phyloP scores from a whole-genome alignment of 192 early-diverging fungal genomes.

The Pecoramyces ruminantium region DNA sequence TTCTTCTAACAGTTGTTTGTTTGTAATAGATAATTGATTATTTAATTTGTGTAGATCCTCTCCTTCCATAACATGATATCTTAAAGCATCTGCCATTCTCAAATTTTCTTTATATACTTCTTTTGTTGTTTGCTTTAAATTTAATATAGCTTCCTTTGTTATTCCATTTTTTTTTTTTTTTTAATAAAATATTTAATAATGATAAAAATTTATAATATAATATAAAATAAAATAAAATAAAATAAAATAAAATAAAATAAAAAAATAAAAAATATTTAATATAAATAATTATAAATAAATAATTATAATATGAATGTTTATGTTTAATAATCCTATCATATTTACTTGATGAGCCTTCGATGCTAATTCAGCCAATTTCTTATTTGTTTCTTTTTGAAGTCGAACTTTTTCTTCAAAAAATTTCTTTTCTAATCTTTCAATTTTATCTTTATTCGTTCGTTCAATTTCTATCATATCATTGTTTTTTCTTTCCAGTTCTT shows the following conservation, averaged over 20 bases:
- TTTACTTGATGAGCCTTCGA: constrained; percentile 32
- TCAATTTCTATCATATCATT: constrained; percentile 34
- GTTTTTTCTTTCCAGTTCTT: constrained; percentile 35
- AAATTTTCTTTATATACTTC: constrained; percentile 46
- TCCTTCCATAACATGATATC: constrained; percentile 32
- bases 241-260: too few species aligned
- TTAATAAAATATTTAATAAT: not conserved
- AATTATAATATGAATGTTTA: too few species aligned
- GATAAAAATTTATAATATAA: too few species aligned
- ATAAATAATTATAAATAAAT: too few species aligned
- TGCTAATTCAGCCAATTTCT: constrained; percentile 43
- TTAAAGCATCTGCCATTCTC: constrained; percentile 35
- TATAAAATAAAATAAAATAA: too few species aligned
- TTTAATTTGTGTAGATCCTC: constrained; percentile 31
- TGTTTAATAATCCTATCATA: too few species aligned
- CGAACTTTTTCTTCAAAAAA: constrained; percentile 50
- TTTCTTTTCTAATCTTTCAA: constrained; percentile 40
- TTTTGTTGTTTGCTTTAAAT: constrained; percentile 38
- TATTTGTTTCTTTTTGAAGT: constrained; percentile 41
- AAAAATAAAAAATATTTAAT: too few species aligned
- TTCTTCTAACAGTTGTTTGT: constrained; percentile 28
- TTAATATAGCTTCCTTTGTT: constrained; percentile 29
- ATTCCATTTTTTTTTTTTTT: not conserved
- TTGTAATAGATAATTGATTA: constrained; percentile 10
- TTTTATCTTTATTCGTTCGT: constrained; percentile 27